Evolutionary conservation across 768 basidiomycete species (phyloP), one percentile per base, ranked within the genome.

Genomic region (Hemileccinum impolitum): DNA sequence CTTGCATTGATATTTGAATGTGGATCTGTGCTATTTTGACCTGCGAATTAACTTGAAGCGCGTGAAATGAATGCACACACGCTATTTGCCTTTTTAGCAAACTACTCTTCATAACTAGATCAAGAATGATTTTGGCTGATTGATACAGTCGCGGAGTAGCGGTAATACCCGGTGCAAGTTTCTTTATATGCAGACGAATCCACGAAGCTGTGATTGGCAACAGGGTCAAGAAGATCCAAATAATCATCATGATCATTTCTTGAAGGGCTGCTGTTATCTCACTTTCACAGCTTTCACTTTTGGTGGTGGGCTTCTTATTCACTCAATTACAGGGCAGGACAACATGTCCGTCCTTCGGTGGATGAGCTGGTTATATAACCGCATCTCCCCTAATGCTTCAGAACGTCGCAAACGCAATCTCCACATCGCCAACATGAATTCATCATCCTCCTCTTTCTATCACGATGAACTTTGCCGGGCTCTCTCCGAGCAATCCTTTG

Each of bases 401-500:
- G 39, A 39, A 67, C 57, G 65, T 43, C 58, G 67, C 47, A 48
- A 50, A 48, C 51, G 32, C 51, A 45, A 45, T 42, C 50, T n/a
- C 23, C 47, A 30, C 17, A 31, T 50, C 23, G 21, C 47, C 28
- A 45, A 48, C 37, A 67, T 68, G 63, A 3, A 38, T 25, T 55
- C 58, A 8, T 36, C 55, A 11, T 21, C 54, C 1, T 34, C 61
- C 23, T 48, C 61, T 19, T 72, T 72, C 58, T 63, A 60, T 56
- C 59, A 70, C 48, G 61, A 70, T 47, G 85, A 88, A 61, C 71
- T 88, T 17, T 66, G 66, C 18, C 69, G 72, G 19, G 77, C 80
- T 21, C 72, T 88, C 31, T 64, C 65, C 28, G 85, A 87, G 56
- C 81, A 86, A 52, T 67, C 74, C 5, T 82, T 79, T 55, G 80